These are phyloP conservation scores for Aleurites moluccanus DNA, from an alignment of 441 rosid genomes.

Conservation along the genomic window DNA sequence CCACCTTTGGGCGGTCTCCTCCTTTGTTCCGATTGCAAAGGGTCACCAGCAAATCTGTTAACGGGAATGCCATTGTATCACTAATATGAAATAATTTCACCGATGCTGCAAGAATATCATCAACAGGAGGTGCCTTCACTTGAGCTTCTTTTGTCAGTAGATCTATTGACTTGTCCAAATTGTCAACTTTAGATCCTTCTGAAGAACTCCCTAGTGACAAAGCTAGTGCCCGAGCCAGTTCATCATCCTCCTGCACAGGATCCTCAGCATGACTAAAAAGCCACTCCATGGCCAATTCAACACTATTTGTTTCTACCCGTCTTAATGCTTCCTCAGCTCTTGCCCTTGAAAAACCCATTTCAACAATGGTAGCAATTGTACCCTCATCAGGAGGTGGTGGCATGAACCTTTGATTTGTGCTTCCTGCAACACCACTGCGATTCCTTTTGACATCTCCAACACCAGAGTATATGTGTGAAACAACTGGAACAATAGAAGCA, in stretches of 20 bases:
- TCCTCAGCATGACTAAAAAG: conserved; percentile 83
- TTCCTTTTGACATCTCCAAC: conserved; percentile 83
- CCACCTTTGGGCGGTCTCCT: conserved; percentile 58
- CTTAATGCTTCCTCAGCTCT: conserved; percentile 97
- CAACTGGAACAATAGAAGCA: conserved; percentile 72
- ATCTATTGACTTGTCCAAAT: conserved; percentile 67
- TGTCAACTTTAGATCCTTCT: conserved; percentile 75
- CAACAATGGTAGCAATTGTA: conserved; percentile 84
- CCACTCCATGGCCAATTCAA: conserved; percentile 99
- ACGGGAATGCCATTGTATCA: conserved; percentile 67
- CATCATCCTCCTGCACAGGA: conserved; percentile 98
- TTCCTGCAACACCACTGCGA: conserved; percentile 62
- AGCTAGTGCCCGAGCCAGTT: conserved; percentile 96
- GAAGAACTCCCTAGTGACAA: conserved; percentile 92
- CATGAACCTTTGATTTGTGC: conserved; percentile 65
- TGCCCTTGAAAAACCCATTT: conserved; percentile 98
- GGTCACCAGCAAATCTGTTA: conserved; percentile 86
- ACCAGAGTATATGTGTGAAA: conserved; percentile 86
- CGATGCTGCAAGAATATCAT: conserved; percentile 84
- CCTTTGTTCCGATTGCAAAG: conserved; percentile 83
- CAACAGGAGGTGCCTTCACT: conserved; percentile 55
- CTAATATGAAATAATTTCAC: conserved; percentile 76
- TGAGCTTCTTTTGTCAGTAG: conserved; percentile 51
- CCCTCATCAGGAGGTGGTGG: conserved; percentile 95
- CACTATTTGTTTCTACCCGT: conserved; percentile 93